phyloP scores from a whole-genome alignment of 2,329 filamentous ascomycete genomes.

The Ophiocordyceps camponoti-saundersi region DNA sequence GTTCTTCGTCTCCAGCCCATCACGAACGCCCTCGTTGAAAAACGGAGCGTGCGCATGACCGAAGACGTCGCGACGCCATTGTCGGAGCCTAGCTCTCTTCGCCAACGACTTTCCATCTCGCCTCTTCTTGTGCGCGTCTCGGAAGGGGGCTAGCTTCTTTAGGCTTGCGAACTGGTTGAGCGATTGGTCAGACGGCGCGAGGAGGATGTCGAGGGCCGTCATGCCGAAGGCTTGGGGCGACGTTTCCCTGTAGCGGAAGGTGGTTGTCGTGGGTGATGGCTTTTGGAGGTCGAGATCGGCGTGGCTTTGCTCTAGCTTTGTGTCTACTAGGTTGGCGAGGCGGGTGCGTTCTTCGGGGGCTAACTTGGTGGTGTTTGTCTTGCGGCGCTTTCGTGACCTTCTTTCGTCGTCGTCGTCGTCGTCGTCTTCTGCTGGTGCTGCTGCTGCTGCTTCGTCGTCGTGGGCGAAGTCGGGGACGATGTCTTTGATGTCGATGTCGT shows the following conservation, averaged over 20 bases:
- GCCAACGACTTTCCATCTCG: constrained; percentile 76
- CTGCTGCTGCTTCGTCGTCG: background rate
- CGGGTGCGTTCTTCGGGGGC: constrained; percentile 60
- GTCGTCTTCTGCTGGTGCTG: constrained; percentile 13
- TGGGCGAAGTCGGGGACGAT: constrained; percentile 62
- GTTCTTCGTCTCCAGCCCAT: background rate
- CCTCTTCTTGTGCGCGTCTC: constrained; percentile 75
- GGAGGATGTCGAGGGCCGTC: constrained; percentile 74
- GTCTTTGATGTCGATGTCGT: constrained; percentile 95
- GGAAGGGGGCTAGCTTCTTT: constrained; percentile 86
- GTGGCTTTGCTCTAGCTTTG: constrained; percentile 58
- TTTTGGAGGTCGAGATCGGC: constrained; percentile 26
- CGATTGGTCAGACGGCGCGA: constrained; percentile 67
- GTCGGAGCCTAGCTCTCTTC: constrained; percentile 78
- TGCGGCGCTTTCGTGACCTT: constrained; percentile 40
- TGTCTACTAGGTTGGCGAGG: constrained; percentile 74
- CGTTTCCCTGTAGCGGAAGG: constrained; percentile 87
- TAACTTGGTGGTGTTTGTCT: constrained; percentile 41
- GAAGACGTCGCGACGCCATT: constrained; percentile 62
- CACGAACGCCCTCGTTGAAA: background rate
- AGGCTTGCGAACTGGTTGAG: constrained; percentile 84
- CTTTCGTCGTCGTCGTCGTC: constrained; percentile 23
- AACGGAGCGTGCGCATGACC: constrained; percentile 16
- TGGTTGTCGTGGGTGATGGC: constrained; percentile 4
- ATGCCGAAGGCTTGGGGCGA: constrained; percentile 82